These are phyloP conservation scores for Podospora bellae-mahoneyi DNA, from an alignment of 495 filamentous ascomycete genomes.

Conservation along the genomic window DNA sequence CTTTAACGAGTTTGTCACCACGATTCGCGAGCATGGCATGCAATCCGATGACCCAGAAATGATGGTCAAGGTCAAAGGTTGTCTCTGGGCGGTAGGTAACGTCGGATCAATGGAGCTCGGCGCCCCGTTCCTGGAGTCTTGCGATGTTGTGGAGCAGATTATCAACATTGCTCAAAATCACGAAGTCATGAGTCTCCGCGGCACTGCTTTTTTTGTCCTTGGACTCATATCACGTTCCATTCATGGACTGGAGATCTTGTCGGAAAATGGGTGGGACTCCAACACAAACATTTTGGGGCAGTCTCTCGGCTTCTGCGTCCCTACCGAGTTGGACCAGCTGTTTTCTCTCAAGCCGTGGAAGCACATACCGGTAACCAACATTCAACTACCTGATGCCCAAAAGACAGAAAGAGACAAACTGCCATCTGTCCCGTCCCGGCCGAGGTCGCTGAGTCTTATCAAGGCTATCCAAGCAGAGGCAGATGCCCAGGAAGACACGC, in stretches of 20 bases:
- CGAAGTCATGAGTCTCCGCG: slow-evolving; percentile 84
- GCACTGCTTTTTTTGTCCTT: slow-evolving; percentile 93
- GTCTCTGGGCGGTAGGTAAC: slow-evolving; percentile 96
- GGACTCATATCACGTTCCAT: slow-evolving; percentile 88
- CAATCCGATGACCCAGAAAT: slow-evolving; percentile 82
- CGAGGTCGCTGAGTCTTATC: slow-evolving; percentile 34
- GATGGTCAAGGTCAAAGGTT: slow-evolving; percentile 92
- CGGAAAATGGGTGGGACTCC: slow-evolving; percentile 85
- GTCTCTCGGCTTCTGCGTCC: slow-evolving; percentile 82
- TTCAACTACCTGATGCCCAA: slow-evolving; percentile 40
- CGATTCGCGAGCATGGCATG: slow-evolving; percentile 78
- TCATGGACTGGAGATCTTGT: slow-evolving; percentile 86
- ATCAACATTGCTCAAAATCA: slow-evolving; percentile 82
- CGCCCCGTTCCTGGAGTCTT: slow-evolving; percentile 83
- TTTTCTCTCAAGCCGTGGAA: slow-evolving; percentile 58
- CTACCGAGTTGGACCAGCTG: slow-evolving; percentile 69
- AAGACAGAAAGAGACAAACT: slow-evolving; percentile 40
- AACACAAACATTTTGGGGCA: slow-evolving; percentile 79
- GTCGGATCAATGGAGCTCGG: slow-evolving; percentile 98
- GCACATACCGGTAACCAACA: slow-evolving; percentile 43
- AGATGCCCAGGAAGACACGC: slow-evolving; percentile 24
- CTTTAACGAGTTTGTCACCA: slow-evolving; percentile 86
- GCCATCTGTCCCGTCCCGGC: slow-evolving; percentile 33
- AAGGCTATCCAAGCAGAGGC: slow-evolving; percentile 35
- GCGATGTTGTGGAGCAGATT: slow-evolving; percentile 79